Evolutionary conservation across 2,329 filamentous ascomycete species (phyloP).

Genomic region (Endothia cerciana): DNA sequence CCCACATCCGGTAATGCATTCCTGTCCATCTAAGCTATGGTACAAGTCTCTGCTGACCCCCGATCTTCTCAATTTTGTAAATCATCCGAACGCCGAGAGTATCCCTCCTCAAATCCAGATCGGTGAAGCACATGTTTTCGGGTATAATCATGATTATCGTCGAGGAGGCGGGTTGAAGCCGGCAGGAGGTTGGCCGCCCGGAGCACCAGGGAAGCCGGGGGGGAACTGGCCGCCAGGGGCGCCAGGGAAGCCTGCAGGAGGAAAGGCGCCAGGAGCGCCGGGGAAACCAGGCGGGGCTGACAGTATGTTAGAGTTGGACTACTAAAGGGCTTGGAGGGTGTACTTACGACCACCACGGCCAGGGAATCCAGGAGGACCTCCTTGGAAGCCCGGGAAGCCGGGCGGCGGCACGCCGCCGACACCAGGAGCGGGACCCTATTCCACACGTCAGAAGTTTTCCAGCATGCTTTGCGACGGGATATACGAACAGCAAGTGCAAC

Average conservation of each 20-base stretch:
- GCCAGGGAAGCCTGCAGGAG: constrained; percentile 49
- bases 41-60: constrained; percentile 22
- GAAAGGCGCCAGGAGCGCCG: constrained; percentile 45
- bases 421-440: constrained; percentile 78
- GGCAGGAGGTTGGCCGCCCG: constrained; percentile 61
- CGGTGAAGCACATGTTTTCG: constrained; percentile 16
- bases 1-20: constrained; percentile 23
- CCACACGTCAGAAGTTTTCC: constrained; percentile 31
- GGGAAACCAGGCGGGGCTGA: constrained; percentile 53
- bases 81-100: constrained; percentile 21
- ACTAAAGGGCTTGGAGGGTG: constrained; percentile 27
- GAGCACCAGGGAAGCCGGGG: constrained; percentile 43
- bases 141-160: constrained; percentile 46
- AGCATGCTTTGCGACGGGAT: not conserved
- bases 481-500: constrained; percentile 77
- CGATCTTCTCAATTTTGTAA: constrained; percentile 25
- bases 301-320: constrained; percentile 39
- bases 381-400: constrained; percentile 54
- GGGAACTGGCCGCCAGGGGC: constrained; percentile 50
- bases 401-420: constrained; percentile 74
- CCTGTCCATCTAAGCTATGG: constrained; percentile 27
- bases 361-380: constrained; percentile 55
- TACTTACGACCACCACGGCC: constrained; percentile 61
- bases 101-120: constrained; percentile 25
- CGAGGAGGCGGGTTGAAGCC: constrained; percentile 77